A percentile compares a stretch with the other conserved stretches of the same genome.
Conservation (phyloP, 495 filamentous ascomycete species). For the Penicillium egyptiacum region DNA sequence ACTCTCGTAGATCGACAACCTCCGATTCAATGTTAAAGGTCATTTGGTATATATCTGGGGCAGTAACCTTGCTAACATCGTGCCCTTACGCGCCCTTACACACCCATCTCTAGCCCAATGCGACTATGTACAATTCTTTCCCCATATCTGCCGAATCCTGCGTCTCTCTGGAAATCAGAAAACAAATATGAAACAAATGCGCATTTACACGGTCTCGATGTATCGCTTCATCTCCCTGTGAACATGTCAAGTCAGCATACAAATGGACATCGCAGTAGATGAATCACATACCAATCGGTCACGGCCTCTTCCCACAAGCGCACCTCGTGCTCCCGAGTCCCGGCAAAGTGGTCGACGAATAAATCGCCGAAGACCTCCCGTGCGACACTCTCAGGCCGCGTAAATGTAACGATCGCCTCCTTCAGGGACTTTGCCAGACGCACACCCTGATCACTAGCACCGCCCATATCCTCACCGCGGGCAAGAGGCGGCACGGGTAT, state of each 20-base stretch:
- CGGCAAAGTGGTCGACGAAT: conserved; percentile 94
- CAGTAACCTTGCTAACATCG: not conserved
- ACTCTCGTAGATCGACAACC: not conserved
- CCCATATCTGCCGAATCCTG: not conserved
- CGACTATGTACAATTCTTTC: conserved; percentile 2
- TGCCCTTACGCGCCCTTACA: not conserved
- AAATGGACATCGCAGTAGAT: not conserved
- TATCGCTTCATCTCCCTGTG: conserved; percentile 52
- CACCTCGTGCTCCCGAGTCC: conserved; percentile 89
- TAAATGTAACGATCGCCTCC: conserved; percentile 78
- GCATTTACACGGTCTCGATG: conserved; percentile 47
- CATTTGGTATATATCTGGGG: not conserved
- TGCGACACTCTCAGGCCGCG: conserved; percentile 72
- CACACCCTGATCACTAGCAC: conserved; percentile 55
- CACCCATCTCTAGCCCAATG: not conserved
- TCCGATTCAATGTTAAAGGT: not conserved
- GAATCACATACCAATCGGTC: conserved; percentile 75
- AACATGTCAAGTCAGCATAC: conserved; percentile 14
- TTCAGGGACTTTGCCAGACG: conserved; percentile 77
- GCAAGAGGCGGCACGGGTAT: conserved; percentile 77
- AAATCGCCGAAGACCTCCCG: conserved; percentile 89
- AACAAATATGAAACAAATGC: not conserved
- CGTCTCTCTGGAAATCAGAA: not conserved
- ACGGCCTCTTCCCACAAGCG: conserved; percentile 92
- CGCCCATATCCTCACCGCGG: conserved; percentile 77